Evolutionary conservation across 2,329 filamentous ascomycete species (phyloP).

Genomic region (Paraphoma sp.): DNA sequence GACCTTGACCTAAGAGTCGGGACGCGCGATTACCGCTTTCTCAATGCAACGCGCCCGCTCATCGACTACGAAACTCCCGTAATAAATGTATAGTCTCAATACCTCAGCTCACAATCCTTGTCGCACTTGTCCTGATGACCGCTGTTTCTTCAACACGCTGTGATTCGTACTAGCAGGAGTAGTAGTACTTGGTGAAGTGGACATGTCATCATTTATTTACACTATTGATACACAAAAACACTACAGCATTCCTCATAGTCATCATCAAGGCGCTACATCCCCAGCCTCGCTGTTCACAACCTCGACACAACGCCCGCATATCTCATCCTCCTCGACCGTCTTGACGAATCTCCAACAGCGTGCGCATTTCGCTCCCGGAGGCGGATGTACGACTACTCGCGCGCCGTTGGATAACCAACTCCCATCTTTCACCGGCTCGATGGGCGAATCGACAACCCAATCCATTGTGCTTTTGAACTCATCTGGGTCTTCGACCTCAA

Average conservation of each 20-base stretch:
- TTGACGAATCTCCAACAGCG: conserved; percentile 89
- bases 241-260: too few species aligned
- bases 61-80: conserved; percentile 15
- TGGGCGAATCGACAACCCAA: conserved; percentile 23
- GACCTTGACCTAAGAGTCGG: background rate
- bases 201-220: too few species aligned
- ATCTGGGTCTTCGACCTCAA: background rate
- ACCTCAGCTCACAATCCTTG: background rate
- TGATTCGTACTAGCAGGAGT: too few species aligned
- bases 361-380: conserved; percentile 72
- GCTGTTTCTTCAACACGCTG: background rate
- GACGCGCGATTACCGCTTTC: background rate
- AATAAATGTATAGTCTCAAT: conserved; percentile 17
- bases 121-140: background rate
- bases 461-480: conserved; percentile 10
- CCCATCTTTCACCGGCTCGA: conserved; percentile 34
- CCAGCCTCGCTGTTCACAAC: conserved; percentile 55
- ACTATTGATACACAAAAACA: too few species aligned
- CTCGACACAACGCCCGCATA: conserved; percentile 77
- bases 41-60: background rate
- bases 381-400: conserved; percentile 48
- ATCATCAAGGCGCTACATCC: background rate
- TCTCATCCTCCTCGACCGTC: conserved; percentile 61
- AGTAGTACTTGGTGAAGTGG: too few species aligned
- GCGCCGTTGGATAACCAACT: conserved; percentile 19